phyloP scores from a whole-genome alignment of 805 yeast genomes.

The Ogataea paraovalis region DNA sequence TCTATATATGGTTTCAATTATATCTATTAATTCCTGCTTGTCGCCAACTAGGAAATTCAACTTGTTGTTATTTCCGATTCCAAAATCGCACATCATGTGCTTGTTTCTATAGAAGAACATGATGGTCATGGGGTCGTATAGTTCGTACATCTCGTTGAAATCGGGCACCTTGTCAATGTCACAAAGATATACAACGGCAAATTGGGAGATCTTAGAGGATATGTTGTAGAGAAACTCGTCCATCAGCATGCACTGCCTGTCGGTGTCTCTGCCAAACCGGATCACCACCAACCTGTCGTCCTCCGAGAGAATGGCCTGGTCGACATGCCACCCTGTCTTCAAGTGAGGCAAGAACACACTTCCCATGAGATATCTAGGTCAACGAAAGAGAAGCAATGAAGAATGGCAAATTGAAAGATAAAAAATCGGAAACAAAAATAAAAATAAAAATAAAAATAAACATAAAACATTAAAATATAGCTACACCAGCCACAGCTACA shows the following conservation, averaged over 20 bases:
- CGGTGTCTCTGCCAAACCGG: constrained; percentile 79
- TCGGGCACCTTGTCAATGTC: constrained; percentile 89
- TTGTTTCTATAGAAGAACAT: constrained; percentile 93
- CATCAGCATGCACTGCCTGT: constrained; percentile 80
- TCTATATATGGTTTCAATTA: constrained; percentile 81
- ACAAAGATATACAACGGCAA: constrained; percentile 84
- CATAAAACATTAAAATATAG: too few species aligned
- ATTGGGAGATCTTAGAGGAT: constrained; percentile 80
- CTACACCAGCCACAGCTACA: too few species aligned
- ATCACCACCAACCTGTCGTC: constrained; percentile 84
- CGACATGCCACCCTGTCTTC: constrained; percentile 93
- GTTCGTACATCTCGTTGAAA: constrained; percentile 84
- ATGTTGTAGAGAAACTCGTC: constrained; percentile 79
- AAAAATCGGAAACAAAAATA: too few species aligned
- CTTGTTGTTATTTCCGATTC: constrained; percentile 96
- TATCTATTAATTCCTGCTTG: constrained; percentile 87
- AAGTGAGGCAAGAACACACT: constrained; percentile 79
- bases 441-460: too few species aligned
- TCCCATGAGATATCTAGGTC: too few species aligned
- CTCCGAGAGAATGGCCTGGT: constrained; percentile 91
- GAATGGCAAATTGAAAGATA: too few species aligned
- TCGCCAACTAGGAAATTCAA: constrained; percentile 74
- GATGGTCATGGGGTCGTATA: constrained; percentile 84
- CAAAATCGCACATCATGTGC: constrained; percentile 98
- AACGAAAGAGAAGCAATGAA: too few species aligned